Conservation (phyloP, 2,329 filamentous ascomycete species). For the Colletotrichum sp. region DNA sequence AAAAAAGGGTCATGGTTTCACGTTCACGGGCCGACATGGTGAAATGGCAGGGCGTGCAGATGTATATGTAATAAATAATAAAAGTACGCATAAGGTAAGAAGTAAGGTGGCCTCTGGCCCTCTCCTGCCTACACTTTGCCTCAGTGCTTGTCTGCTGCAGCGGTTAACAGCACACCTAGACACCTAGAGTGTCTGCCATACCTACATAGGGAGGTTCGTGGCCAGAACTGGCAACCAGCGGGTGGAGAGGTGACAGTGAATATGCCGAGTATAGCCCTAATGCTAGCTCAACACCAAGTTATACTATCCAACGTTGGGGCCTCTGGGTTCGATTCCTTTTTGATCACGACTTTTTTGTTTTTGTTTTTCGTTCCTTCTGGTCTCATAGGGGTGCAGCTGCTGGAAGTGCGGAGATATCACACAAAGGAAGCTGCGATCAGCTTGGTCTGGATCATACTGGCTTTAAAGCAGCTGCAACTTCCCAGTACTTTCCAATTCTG, state of each 20-base stretch:
- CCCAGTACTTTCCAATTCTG: background rate
- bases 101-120: accelerated
- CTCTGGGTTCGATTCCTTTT: background rate
- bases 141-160: background rate
- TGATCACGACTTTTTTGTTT: background rate
- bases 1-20: accelerated
- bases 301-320: background rate
- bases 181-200: background rate
- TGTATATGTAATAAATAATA: background rate
- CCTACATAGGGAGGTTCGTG: background rate
- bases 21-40: accelerated
- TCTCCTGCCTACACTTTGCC: background rate
- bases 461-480: accelerated
- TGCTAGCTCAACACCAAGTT: background rate
- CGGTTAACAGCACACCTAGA: background rate
- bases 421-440: background rate
- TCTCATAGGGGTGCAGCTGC: background rate
- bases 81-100: background rate
- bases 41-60: background rate
- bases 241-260: background rate
- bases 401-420: background rate
- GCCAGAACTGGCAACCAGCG: background rate
- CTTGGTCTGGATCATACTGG: background rate
- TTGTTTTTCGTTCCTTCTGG: background rate
- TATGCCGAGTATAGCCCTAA: background rate